These are phyloP conservation scores for Penicillium psychrofluorescens DNA, from an alignment of 495 filamentous ascomycete genomes.

Conservation along the genomic window DNA sequence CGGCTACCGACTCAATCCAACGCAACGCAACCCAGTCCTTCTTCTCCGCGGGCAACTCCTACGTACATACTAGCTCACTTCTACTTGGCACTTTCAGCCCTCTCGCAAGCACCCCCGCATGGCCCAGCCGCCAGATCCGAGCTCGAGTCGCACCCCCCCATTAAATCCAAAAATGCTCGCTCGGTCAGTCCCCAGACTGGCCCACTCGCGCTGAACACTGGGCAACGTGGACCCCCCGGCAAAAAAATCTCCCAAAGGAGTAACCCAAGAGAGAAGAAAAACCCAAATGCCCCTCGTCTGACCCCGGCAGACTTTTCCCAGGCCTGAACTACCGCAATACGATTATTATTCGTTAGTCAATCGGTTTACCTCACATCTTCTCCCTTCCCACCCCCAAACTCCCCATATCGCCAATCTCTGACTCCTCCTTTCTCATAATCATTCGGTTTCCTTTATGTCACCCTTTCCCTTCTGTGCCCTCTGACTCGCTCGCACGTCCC, in stretches of 20 bases:
- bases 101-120: too few relatives aligned
- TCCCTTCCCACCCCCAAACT: conserved; percentile 14
- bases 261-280: too few relatives aligned
- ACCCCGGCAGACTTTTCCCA: conserved; percentile 1
- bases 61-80: background rate
- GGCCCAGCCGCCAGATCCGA: too few relatives aligned
- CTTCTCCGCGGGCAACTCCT: conserved; percentile 5
- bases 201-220: too few relatives aligned
- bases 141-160: too few relatives aligned
- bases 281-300: too few relatives aligned
- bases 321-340: conserved; percentile 5
- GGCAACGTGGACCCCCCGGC: too few relatives aligned
- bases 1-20: conserved; percentile 5
- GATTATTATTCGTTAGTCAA: conserved; percentile 34
- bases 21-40: too few relatives aligned
- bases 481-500: conserved; percentile 26
- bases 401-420: conserved; percentile 23
- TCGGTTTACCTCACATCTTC: conserved; percentile 39
- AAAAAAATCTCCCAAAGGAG: too few relatives aligned
- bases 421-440: conserved; percentile 30
- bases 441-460: conserved; percentile 43
- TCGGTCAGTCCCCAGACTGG: too few relatives aligned
- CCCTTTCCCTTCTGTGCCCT: conserved; percentile 7
- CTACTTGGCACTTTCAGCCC: background rate
- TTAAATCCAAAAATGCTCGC: too few relatives aligned